These are phyloP conservation scores for Monilinia fructicola DNA, from an alignment of 2,329 filamentous ascomycete species.

Conservation along the genomic window DNA sequence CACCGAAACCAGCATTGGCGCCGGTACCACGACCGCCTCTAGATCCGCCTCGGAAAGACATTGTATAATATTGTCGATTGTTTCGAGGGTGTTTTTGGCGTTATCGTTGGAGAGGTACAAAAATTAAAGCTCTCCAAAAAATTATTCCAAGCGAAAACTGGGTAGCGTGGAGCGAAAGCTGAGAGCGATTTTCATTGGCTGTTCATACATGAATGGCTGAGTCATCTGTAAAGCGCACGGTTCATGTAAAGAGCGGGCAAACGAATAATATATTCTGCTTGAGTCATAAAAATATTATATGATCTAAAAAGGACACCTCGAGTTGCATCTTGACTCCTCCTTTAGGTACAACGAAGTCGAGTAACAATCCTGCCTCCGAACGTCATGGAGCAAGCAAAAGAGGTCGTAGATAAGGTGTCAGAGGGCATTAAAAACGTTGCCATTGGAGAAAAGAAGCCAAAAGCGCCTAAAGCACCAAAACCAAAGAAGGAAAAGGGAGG, in stretches of 20 bases:
- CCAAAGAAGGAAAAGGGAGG: conserved; percentile 53
- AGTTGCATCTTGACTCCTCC: conserved; percentile 10
- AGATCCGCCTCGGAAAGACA: conserved; percentile 57
- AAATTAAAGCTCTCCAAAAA: conserved; percentile 27
- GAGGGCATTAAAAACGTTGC: conserved; percentile 62
- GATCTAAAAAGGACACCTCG: conserved; percentile 17
- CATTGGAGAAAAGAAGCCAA: conserved; percentile 47
- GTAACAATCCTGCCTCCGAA: conserved; percentile 10
- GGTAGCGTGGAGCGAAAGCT: conserved; percentile 18
- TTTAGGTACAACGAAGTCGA: conserved; percentile 4
- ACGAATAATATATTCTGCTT: neutral
- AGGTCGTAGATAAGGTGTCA: conserved; percentile 50
- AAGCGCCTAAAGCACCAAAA: conserved; percentile 42
- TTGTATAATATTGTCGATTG: conserved; percentile 29
- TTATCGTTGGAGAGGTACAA: conserved; percentile 37
- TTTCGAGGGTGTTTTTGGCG: conserved; percentile 42
- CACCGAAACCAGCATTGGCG: conserved; percentile 51
- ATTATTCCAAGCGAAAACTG: conserved; percentile 26
- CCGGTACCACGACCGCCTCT: conserved; percentile 50
- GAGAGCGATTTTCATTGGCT: conserved; percentile 19
- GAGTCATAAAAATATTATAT: conserved; percentile 23
- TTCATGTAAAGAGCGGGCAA: conserved; percentile 1
- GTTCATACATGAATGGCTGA: neutral
- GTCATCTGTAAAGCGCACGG: conserved; percentile 15
- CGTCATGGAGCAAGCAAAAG: conserved; percentile 50